These are phyloP conservation scores for Medicago ruthenica DNA, from an alignment of 306 rosid species.

Conservation along the genomic window DNA sequence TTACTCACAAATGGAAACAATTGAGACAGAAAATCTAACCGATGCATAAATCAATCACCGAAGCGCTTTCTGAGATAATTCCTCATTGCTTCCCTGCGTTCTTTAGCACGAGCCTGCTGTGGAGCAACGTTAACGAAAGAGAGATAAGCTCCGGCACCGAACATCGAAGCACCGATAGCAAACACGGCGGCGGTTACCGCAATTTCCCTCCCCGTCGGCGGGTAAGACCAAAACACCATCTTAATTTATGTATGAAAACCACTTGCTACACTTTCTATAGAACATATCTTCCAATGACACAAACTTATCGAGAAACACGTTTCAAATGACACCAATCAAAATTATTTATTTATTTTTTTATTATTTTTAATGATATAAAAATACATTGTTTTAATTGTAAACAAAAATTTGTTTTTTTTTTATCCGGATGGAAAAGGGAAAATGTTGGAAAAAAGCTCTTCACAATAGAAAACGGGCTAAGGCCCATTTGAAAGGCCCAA, in stretches of 20 bases:
- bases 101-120: conserved; percentile 44
- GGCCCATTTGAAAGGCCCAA: conserved; percentile 1
- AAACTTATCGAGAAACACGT: too few species aligned
- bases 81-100: conserved; percentile 39
- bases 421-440: too few species aligned
- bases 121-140: conserved; percentile 41
- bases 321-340: too few species aligned
- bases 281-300: too few species aligned
- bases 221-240: conserved; percentile 38
- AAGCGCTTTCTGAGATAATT: conserved; percentile 39
- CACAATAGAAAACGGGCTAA: too few species aligned
- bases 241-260: too few species aligned
- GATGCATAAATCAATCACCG: conserved; percentile 31
- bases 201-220: conserved; percentile 39
- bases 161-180: conserved; percentile 25
- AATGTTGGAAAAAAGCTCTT: too few species aligned
- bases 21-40: background rate
- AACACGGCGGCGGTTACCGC: conserved; percentile 31
- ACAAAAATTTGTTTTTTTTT: too few species aligned
- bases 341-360: too few species aligned
- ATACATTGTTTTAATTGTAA: too few species aligned
- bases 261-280: too few species aligned
- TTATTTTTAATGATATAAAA: too few species aligned
- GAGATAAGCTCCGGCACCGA: conserved; percentile 36
- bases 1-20: background rate